phyloP scores from a whole-genome alignment of 108 stramenopile species.

The Heterococcus sp. region DNA sequence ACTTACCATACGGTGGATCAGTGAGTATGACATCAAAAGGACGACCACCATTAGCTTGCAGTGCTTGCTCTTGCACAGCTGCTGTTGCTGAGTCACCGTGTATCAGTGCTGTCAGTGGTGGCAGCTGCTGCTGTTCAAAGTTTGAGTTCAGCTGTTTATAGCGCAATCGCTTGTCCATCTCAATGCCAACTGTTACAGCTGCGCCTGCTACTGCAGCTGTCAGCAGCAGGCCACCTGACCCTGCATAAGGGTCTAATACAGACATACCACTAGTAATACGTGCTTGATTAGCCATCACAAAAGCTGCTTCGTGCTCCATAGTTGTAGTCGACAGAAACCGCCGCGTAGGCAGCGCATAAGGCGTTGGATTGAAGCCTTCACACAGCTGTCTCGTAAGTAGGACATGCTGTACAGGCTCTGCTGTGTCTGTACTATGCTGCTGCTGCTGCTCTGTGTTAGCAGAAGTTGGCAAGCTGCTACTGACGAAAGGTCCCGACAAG shows the following conservation, averaged over 20 bases:
- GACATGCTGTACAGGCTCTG: background rate
- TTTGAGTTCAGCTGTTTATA: background rate
- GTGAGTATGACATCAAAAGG: background rate
- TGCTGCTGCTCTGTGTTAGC: too few species aligned
- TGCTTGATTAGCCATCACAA: background rate
- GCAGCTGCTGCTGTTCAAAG: background rate
- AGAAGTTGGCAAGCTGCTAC: too few species aligned
- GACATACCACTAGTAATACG: background rate
- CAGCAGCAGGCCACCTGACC: background rate
- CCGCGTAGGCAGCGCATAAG: background rate
- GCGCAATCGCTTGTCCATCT: background rate
- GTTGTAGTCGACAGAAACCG: background rate
- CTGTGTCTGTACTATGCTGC: too few species aligned
- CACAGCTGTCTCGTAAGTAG: background rate
- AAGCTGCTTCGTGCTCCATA: background rate
- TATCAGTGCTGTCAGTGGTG: background rate
- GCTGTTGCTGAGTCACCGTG: background rate
- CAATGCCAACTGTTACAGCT: background rate
- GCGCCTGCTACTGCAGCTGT: background rate
- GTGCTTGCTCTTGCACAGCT: background rate
- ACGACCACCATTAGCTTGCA: background rate
- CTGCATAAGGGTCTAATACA: background rate
- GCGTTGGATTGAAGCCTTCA: background rate
- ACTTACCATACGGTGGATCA: background rate
- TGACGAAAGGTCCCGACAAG: background rate